These are phyloP conservation scores for Lasiodiplodia theobromae DNA, from an alignment of 2,329 filamentous ascomycete species.

Conservation along the genomic window DNA sequence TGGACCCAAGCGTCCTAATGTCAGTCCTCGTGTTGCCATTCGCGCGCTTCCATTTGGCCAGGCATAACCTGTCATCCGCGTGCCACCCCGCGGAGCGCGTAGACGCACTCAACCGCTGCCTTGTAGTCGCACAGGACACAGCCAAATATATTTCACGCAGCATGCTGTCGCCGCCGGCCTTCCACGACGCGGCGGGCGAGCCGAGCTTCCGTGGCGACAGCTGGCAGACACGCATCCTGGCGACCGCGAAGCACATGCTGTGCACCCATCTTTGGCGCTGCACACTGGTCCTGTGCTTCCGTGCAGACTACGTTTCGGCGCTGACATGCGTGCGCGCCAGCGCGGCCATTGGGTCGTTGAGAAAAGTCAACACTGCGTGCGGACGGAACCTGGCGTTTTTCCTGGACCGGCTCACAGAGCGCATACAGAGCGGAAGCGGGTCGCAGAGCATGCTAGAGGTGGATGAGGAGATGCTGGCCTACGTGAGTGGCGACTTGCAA, in stretches of 20 bases:
- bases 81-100: conserved; percentile 71
- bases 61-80: conserved; percentile 82
- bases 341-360: conserved; percentile 71
- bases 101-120: conserved; percentile 79
- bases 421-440: conserved; percentile 53
- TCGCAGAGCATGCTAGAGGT: conserved; percentile 56
- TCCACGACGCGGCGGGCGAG: conserved; percentile 25
- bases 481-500: conserved; percentile 86
- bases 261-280: conserved; percentile 89
- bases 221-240: conserved; percentile 66
- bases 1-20: conserved; percentile 77
- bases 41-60: conserved; percentile 82
- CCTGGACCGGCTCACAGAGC: conserved; percentile 68
- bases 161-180: conserved; percentile 54
- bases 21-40: conserved; percentile 82
- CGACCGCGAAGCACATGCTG: conserved; percentile 75
- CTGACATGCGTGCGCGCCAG: conserved; percentile 75
- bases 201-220: conserved; percentile 36
- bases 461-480: conserved; percentile 89
- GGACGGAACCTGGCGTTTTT: conserved; percentile 87
- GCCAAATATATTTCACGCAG: conserved; percentile 75
- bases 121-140: conserved; percentile 77
- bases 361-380: conserved; percentile 77
- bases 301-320: conserved; percentile 75
- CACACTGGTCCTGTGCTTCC: conserved; percentile 78